Evolutionary conservation across 148 eudicot species (phyloP), one percentile per base, ranked within the genome.

Genomic region (Rhododendron henanense): DNA sequence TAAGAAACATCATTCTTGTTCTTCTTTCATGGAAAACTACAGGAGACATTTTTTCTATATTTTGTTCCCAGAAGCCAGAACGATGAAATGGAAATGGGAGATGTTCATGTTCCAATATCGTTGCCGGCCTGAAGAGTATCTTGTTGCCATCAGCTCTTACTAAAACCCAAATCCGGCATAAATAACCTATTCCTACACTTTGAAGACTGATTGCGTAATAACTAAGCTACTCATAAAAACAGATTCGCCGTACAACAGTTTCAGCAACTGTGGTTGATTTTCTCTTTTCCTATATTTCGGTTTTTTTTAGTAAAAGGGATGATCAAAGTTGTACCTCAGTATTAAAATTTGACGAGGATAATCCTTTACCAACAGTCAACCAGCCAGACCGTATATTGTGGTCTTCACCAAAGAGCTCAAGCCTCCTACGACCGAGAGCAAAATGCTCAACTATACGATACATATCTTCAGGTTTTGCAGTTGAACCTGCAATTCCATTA

Each of bases 401-500:
- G 84, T 96, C 99, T 90, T 92, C 99, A 25, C 99, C 99, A 86
- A 97, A 97, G 10, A 97, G 95, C 88, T 97, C 99, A 87, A 97
- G 91, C 85, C 99, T 93, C 88, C 98, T 89, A 73, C 99, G 94
- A 18, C 99, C 99, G 85, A 97, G 96, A 75, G 96, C 93, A 91
- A 97, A 97, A 93, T 97, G 99, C 94, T 97, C 99, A 85, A 97
- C 87, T 61, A 97, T 97, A 37, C 98, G 90, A 86, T 95, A 97
- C 92, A 97, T 95, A 86, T 97, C 99, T 87, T 97, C 98, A 84
- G 99, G 99, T 88, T 97, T 97, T 84, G 93, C 98, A 65, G 98
- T 94, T 81, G 98, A 97, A 69, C 98, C 98, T 96, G 91, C 81
- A 90, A 63, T 76, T 10, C 18, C 85, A 86, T 81, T 76, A 14